phyloP scores from a whole-genome alignment of 2,329 filamentous ascomycete genomes.

The Ascochyta clinopodiicola region DNA sequence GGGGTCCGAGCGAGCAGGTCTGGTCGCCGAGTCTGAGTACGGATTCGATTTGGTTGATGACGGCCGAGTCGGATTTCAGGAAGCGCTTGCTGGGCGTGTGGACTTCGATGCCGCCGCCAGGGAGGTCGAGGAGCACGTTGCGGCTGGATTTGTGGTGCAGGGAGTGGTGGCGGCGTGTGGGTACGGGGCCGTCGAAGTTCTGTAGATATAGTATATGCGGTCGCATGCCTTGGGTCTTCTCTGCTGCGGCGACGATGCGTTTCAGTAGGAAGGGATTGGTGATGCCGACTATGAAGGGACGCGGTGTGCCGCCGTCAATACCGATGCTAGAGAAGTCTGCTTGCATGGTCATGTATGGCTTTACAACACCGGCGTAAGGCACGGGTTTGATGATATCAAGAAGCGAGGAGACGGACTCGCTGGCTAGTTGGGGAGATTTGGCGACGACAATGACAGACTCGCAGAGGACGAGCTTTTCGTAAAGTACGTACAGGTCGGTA shows the following conservation, averaged over 20 bases:
- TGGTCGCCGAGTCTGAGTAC: constrained; percentile 41
- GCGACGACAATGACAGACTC: constrained; percentile 51
- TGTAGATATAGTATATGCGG: constrained; percentile 51
- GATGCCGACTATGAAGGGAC: constrained; percentile 50
- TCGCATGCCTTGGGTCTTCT: constrained; percentile 40
- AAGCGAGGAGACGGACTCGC: constrained; percentile 49
- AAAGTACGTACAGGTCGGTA: constrained; percentile 50
- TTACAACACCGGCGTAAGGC: constrained; percentile 49
- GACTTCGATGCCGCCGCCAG: constrained; percentile 49
- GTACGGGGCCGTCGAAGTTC: constrained; percentile 44
- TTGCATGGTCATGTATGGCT: constrained; percentile 54
- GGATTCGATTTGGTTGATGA: constrained; percentile 45
- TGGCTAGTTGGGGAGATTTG: constrained; percentile 51
- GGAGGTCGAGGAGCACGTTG: constrained; percentile 48
- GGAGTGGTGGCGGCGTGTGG: constrained; percentile 46
- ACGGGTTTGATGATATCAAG: constrained; percentile 50
- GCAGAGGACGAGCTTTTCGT: constrained; percentile 51
- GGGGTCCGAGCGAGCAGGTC: constrained; percentile 43
- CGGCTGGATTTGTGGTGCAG: constrained; percentile 45
- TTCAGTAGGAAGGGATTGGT: constrained; percentile 53
- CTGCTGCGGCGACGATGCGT: constrained; percentile 45
- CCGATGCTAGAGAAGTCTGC: constrained; percentile 50
- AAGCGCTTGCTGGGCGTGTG: constrained; percentile 47
- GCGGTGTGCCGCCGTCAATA: constrained; percentile 48
- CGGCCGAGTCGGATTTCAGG: constrained; percentile 45